Evolutionary conservation across 139 green algal genomes (phyloP).

Genomic region (Prasinococcaceae sp.): DNA sequence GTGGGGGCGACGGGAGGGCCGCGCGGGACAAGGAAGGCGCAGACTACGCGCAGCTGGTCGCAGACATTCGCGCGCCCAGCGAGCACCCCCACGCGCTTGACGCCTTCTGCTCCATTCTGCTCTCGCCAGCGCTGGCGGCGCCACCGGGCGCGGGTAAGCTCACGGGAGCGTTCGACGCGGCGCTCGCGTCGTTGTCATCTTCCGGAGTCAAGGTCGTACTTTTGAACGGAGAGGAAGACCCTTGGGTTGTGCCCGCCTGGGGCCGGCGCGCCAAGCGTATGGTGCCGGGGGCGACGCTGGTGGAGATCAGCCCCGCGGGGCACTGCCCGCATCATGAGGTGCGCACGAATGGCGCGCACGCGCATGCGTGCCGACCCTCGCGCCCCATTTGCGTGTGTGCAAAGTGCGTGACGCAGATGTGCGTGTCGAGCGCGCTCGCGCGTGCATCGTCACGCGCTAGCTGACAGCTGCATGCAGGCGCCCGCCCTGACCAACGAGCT

Average conservation of each 20-base stretch:
- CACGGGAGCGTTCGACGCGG: conserved; percentile 29
- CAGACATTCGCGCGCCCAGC: conserved; percentile 22
- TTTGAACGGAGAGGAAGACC: conserved; percentile 32
- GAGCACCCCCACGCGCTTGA: conserved; percentile 32
- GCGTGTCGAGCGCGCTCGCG: too few relatives aligned
- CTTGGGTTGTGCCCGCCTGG: conserved; percentile 53
- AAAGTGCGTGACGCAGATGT: too few relatives aligned
- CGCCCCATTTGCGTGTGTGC: background rate
- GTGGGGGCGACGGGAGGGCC: too few relatives aligned
- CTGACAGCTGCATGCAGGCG: too few relatives aligned
- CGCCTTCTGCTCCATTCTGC: conserved; percentile 40
- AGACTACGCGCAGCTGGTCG: conserved; percentile 13
- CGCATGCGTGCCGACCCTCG: background rate
- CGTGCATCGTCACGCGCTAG: background rate
- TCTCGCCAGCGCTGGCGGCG: too few relatives aligned
- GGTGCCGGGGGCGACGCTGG: conserved; percentile 25
- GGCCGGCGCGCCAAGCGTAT: conserved; percentile 18
- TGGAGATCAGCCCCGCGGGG: conserved; percentile 36
- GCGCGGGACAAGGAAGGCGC: conserved; percentile 1
- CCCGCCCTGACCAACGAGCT: too few relatives aligned
- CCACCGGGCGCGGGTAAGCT: too few relatives aligned
- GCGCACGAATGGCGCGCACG: conserved; percentile 2
- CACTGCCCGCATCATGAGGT: conserved; percentile 52
- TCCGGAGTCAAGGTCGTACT: background rate
- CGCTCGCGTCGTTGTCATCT: conserved; percentile 7